phyloP scores from a whole-genome alignment of 2,329 filamentous ascomycete genomes.

The Mollisiaceae sp. region DNA sequence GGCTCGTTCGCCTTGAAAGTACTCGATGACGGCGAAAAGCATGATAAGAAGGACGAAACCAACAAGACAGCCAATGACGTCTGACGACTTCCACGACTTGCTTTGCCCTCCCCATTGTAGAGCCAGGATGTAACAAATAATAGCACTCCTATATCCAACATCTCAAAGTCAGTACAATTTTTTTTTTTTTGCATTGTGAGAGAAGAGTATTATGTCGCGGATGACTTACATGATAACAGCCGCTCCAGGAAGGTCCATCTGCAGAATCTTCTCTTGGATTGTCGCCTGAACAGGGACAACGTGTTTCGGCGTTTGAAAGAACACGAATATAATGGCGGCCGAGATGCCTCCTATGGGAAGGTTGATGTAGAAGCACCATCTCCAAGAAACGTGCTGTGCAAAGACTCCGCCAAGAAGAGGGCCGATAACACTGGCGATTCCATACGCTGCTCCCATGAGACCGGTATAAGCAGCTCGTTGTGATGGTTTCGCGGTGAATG shows the following conservation, averaged over 20 bases:
- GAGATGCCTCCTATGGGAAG: constrained; percentile 50
- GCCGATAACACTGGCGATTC: constrained; percentile 40
- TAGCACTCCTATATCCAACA: constrained; percentile 37
- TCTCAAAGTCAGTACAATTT: neutral
- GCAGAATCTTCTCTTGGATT: constrained; percentile 51
- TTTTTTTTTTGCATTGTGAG: too few relatives aligned
- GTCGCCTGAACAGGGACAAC: constrained; percentile 46
- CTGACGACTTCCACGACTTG: constrained; percentile 49
- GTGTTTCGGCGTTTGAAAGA: constrained; percentile 50
- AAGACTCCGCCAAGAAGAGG: constrained; percentile 46
- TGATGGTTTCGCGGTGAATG: constrained; percentile 42
- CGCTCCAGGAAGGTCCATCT: constrained; percentile 55
- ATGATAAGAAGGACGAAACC: constrained; percentile 43
- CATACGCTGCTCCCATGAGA: constrained; percentile 42
- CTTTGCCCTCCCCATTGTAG: constrained; percentile 54
- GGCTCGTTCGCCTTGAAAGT: constrained; percentile 52
- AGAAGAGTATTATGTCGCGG: too few relatives aligned
- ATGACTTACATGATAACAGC: constrained; percentile 48
- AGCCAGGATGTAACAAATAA: constrained; percentile 52
- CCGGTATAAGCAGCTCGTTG: constrained; percentile 45
- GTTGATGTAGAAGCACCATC: constrained; percentile 49
- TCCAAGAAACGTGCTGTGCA: constrained; percentile 44
- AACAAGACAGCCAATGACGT: constrained; percentile 51
- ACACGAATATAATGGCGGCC: constrained; percentile 47
- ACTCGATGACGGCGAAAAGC: constrained; percentile 47